A percentile compares a stretch with the other conserved stretches of the same genome.
Conservation (phyloP, 768 basidiomycete species). For the Dioszegia hungarica region DNA sequence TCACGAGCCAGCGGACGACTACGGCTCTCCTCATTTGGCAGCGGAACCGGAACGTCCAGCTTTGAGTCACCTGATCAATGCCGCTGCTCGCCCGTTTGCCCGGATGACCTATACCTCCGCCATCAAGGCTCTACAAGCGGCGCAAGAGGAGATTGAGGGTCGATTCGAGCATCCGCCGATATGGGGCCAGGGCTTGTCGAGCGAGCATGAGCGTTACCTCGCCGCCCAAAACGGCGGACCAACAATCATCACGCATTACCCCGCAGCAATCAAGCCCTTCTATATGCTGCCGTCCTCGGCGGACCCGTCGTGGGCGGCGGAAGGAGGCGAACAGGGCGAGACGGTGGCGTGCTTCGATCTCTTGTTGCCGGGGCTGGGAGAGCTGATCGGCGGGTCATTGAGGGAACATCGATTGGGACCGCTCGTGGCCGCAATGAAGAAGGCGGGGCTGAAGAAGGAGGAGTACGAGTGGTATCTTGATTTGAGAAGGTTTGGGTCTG, state of each 20-base stretch:
- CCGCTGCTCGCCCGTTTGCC: conserved; percentile 59
- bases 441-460: conserved; percentile 52
- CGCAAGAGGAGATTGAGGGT: conserved; percentile 15
- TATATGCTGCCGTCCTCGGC: conserved; percentile 65
- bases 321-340: conserved; percentile 19
- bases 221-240: conserved; percentile 70
- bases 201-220: conserved; percentile 91
- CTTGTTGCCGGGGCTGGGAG: conserved; percentile 78
- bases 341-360: conserved; percentile 94
- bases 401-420: conserved; percentile 52
- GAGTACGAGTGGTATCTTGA: conserved; percentile 66
- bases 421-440: conserved; percentile 53
- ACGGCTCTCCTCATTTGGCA: neutral
- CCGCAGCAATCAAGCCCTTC: conserved; percentile 77
- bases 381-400: conserved; percentile 86
- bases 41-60: conserved; percentile 9
- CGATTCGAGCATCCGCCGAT: conserved; percentile 59
- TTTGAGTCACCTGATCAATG: conserved; percentile 45
- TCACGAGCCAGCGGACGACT: neutral
- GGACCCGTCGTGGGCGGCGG: conserved; percentile 27
- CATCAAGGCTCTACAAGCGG: conserved; percentile 56
- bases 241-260: conserved; percentile 89
- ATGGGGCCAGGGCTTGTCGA: conserved; percentile 71
- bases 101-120: conserved; percentile 77
- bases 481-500: conserved; percentile 73